These are phyloP conservation scores for Botrytis sinoallii DNA, from an alignment of 2,329 filamentous ascomycete species.

Conservation along the genomic window DNA sequence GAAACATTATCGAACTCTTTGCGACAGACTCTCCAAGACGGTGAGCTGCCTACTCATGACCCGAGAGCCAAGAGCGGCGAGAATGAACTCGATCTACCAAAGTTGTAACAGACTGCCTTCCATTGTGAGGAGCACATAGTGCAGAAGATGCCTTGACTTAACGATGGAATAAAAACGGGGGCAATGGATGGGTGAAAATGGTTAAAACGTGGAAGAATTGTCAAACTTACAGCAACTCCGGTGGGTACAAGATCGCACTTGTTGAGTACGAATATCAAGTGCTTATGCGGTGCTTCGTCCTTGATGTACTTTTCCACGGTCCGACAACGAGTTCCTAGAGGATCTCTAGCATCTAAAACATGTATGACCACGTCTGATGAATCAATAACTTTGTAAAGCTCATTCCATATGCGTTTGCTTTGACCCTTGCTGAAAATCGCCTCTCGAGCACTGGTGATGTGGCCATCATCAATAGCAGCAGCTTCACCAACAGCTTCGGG, in stretches of 20 bases:
- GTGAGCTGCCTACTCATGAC: conserved; percentile 66
- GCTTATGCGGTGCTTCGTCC: conserved; percentile 94
- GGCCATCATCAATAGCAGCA: conserved; percentile 42
- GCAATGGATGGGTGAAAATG: conserved; percentile 18
- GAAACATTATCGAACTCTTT: conserved; percentile 69
- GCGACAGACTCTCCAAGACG: conserved; percentile 84
- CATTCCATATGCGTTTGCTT: conserved; percentile 95
- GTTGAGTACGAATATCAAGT: conserved; percentile 84
- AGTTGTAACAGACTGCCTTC: conserved; percentile 95
- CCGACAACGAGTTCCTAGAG: conserved; percentile 82
- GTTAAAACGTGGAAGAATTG: neutral
- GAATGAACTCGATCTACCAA: conserved; percentile 87
- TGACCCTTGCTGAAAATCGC: conserved; percentile 94
- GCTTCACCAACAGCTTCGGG: conserved; percentile 48
- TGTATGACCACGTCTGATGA: conserved; percentile 96
- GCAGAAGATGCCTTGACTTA: conserved; percentile 85
- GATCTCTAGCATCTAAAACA: conserved; percentile 85
- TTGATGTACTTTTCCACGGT: conserved; percentile 91
- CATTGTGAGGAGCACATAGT: conserved; percentile 60
- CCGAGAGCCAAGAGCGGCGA: conserved; percentile 62
- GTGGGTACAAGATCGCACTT: conserved; percentile 93
- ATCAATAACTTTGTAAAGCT: conserved; percentile 92
- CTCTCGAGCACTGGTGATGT: conserved; percentile 65
- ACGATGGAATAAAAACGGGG: conserved; percentile 48
- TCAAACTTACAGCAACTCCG: conserved; percentile 81